A percentile compares a stretch with the other conserved stretches of the same genome.
These are phyloP conservation scores for Pythium aristosporum DNA, from an alignment of 352 stramenopile genomes.

Conservation along the genomic window DNA sequence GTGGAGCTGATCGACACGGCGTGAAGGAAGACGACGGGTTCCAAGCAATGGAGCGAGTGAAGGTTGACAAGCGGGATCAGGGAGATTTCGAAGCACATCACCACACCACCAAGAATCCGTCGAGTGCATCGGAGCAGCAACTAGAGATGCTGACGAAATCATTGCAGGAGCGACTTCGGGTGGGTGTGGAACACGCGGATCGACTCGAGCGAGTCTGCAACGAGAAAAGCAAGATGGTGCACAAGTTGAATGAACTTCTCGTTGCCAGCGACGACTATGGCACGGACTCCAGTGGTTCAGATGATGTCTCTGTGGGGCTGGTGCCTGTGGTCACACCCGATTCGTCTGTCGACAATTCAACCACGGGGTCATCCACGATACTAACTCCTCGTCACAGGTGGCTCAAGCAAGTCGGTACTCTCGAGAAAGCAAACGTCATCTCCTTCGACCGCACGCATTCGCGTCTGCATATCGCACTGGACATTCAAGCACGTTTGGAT, in stretches of 20 bases:
- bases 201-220: constrained; percentile 39
- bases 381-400: not conserved
- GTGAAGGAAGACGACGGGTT: constrained; percentile 16
- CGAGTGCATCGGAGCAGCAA: constrained; percentile 33
- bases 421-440: not conserved
- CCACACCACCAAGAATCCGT: not conserved
- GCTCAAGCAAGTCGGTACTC: not conserved
- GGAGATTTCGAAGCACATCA: not conserved
- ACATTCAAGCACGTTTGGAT: not conserved
- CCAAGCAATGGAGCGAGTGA: constrained; percentile 64
- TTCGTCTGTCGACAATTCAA: not conserved
- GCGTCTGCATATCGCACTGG: not conserved
- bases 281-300: not conserved
- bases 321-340: constrained; percentile 4
- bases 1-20: not conserved
- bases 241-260: constrained; percentile 39
- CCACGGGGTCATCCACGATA: not conserved
- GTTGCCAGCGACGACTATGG: not conserved
- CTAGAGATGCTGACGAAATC: constrained; percentile 46
- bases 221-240: constrained; percentile 41
- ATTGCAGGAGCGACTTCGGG: constrained; percentile 37
- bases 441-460: not conserved
- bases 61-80: constrained; percentile 21
- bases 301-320: not conserved
- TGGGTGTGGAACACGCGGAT: constrained; percentile 35